Evolutionary conservation across 768 basidiomycete species (phyloP).

Genomic region (Dendrothele bispora): DNA sequence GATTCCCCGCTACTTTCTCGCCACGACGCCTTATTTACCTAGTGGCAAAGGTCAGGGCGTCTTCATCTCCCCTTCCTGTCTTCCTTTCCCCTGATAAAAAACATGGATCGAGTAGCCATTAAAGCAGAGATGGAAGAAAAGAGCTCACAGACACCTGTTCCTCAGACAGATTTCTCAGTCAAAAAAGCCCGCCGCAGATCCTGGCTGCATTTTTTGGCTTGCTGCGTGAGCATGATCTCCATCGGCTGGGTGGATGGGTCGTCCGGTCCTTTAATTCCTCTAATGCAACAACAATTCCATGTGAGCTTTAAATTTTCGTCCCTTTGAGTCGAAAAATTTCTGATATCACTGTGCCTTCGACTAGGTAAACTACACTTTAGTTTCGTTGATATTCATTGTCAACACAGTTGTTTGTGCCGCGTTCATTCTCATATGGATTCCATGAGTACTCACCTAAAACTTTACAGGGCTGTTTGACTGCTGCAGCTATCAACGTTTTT

Average conservation of each 20-base stretch:
- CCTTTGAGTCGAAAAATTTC: background rate
- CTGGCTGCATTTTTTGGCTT: conserved; percentile 39
- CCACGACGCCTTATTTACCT: too few relatives aligned
- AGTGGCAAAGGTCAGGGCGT: too few relatives aligned
- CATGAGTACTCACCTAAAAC: background rate
- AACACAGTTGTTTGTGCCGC: background rate
- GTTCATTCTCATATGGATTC: background rate
- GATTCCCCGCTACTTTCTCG: too few relatives aligned
- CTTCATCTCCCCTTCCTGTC: too few relatives aligned
- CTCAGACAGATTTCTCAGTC: too few relatives aligned
- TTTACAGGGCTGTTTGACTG: conserved; percentile 9
- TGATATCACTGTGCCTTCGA: background rate
- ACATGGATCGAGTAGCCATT: too few relatives aligned
- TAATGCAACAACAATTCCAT: conserved; percentile 24
- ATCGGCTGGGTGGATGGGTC: conserved; percentile 35
- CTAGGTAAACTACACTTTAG: conserved; percentile 45
- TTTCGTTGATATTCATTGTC: conserved; percentile 29
- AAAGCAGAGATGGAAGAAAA: too few relatives aligned
- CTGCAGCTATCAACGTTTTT: conserved; percentile 14
- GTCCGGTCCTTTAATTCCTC: conserved; percentile 24
- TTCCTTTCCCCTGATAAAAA: too few relatives aligned
- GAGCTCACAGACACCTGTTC: too few relatives aligned
- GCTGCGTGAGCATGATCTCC: conserved; percentile 45
- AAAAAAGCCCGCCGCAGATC: too few relatives aligned
- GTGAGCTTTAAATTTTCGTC: conserved; percentile 11